Evolutionary conservation across 345 rosid genomes (phyloP), one percentile per base, ranked within the genome.

Genomic region (Eucalyptus regnans): DNA sequence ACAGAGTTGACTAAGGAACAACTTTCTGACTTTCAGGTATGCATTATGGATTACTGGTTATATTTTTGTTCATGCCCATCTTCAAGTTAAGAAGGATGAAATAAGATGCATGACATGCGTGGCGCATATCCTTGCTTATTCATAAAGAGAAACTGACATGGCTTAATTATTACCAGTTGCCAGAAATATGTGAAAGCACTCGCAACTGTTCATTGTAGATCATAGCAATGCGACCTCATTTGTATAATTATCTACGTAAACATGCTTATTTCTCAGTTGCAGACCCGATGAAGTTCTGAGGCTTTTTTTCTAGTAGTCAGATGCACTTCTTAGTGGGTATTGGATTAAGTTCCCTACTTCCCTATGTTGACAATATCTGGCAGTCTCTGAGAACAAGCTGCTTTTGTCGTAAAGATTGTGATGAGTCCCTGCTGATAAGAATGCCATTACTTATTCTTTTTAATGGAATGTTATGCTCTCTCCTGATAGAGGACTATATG

Each of bases 21-120:
- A 64, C 98, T 98, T 89, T 95, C 98, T 88, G 91, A 93, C 90
- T 98, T 94, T 90, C 99, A 97, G 99, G 99, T 98, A 87, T 14
- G 50, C 62, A 31, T 48, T 31, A 44, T 51, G 14, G 79, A 22
- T 81, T n/a, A 11, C 46, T 22, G 3, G 51, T 41, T 64, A 18
- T 9, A 25, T 46, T 48, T 18, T 31, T 86, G 80, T 33, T 37
- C 50, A 48, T 43, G 51, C 85, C 85, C 86, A 66, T 44, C 29
- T 89, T 29, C 85, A 20, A 41, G 48, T 76, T 76, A 20, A 76
- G 48, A 76, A 76, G 84, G 46, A 76, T 41, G 84, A 76, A 76
- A 41, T 41, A 76, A 76, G 84, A 18, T 71, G 81, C 81, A 71
- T 37, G 27, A 71, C 4, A 12, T 71, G 44, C 20, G 6, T 18